Conservation (phyloP, 1,139 yeast genomes). For the Magnusiomyces magnusii region DNA sequence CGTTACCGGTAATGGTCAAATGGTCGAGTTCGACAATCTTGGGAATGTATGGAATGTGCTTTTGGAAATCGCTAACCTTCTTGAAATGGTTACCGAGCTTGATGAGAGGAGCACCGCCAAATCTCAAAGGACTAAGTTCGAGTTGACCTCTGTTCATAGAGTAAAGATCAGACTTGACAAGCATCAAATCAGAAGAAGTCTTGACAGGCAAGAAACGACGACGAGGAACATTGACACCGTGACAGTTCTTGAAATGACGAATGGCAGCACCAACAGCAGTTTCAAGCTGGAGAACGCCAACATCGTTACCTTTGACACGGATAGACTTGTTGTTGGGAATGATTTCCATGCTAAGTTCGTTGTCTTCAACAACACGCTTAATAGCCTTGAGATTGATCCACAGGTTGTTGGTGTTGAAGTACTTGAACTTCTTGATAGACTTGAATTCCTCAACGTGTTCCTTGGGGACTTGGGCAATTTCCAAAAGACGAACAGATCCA, state of each 20-base stretch:
- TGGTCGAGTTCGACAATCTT: conserved; percentile 94
- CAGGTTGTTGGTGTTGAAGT: conserved; percentile 95
- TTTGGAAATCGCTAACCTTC: conserved; percentile 86
- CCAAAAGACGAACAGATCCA: conserved; percentile 89
- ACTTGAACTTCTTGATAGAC: conserved; percentile 94
- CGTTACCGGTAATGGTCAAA: conserved; percentile 96
- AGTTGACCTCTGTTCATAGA: conserved; percentile 87
- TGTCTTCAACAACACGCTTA: conserved; percentile 81
- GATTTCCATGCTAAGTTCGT: conserved; percentile 82
- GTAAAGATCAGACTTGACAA: conserved; percentile 95
- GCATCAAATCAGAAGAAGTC: conserved; percentile 88
- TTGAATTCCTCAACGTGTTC: conserved; percentile 98
- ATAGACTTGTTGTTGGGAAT: conserved; percentile 90
- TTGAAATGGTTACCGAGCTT: conserved; percentile 95
- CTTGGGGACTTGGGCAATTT: conserved; percentile 98
- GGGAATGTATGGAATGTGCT: conserved; percentile 92
- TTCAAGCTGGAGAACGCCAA: conserved; percentile 88
- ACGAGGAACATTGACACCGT: conserved; percentile 98
- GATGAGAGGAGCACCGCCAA: conserved; percentile 85
- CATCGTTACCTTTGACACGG: conserved; percentile 64
- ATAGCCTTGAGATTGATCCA: conserved; percentile 96
- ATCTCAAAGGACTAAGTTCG: conserved; percentile 74
- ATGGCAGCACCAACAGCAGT: conserved; percentile 99
- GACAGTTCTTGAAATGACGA: conserved; percentile 90
- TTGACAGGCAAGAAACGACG: conserved; percentile 96